These are phyloP conservation scores for Penicillium chermesinum DNA, from an alignment of 495 filamentous ascomycete species.

Conservation along the genomic window DNA sequence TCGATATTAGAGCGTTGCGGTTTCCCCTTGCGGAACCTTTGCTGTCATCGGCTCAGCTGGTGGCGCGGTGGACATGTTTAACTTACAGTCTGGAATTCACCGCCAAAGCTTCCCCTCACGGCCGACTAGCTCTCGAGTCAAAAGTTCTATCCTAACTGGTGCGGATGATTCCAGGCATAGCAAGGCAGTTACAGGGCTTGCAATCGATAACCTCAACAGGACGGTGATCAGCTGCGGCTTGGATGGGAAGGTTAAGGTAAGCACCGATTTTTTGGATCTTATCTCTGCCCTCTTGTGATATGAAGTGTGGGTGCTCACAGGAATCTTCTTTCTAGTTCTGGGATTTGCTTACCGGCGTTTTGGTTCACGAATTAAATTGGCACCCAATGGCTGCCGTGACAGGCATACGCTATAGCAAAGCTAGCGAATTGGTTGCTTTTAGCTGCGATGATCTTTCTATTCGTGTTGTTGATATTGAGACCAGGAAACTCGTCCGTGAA, in stretches of 20 bases:
- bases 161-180: slow-evolving; percentile 55
- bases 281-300: too few species aligned
- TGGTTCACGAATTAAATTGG: slow-evolving; percentile 83
- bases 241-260: slow-evolving; percentile 84
- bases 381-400: slow-evolving; percentile 68
- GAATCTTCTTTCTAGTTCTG: slow-evolving; percentile 58
- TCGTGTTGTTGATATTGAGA: slow-evolving; percentile 84
- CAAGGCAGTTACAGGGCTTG: slow-evolving; percentile 76
- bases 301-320: background rate
- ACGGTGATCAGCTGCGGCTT: slow-evolving; percentile 76
- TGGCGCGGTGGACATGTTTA: slow-evolving; percentile 88
- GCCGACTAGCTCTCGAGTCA: slow-evolving; percentile 55
- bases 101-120: slow-evolving; percentile 77
- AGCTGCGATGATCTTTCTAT: slow-evolving; percentile 86
- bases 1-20: slow-evolving; percentile 59
- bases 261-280: background rate
- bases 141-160: background rate
- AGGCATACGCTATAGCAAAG: slow-evolving; percentile 70
- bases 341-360: slow-evolving; percentile 76
- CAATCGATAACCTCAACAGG: slow-evolving; percentile 78
- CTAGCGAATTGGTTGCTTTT: slow-evolving; percentile 82
- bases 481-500: slow-evolving; percentile 82
- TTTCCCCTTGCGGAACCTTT: slow-evolving; percentile 91
- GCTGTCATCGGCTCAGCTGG: slow-evolving; percentile 80
- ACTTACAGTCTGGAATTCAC: slow-evolving; percentile 86